These are phyloP conservation scores for Xylaria bambusicola DNA, from an alignment of 495 filamentous ascomycete species.

Conservation along the genomic window DNA sequence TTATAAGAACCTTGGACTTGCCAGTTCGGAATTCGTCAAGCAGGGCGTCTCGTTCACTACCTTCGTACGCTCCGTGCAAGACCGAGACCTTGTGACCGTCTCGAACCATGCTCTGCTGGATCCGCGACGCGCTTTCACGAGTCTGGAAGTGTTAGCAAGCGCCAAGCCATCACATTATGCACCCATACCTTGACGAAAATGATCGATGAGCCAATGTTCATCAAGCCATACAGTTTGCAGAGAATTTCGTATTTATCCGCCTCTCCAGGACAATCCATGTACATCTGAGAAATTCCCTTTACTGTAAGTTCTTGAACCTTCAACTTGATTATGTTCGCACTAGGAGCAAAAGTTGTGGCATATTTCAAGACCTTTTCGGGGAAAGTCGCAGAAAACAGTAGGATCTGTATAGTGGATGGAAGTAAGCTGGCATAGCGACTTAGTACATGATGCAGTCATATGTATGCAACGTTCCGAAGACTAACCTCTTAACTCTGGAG, in stretches of 20 bases:
- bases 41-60: slow-evolving; percentile 75
- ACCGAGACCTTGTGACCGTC: slow-evolving; percentile 91
- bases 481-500: slow-evolving; percentile 80
- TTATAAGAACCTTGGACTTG: slow-evolving; percentile 93
- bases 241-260: slow-evolving; percentile 84
- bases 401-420: slow-evolving; percentile 71
- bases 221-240: slow-evolving; percentile 87
- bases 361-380: slow-evolving; percentile 79
- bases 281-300: slow-evolving; percentile 95
- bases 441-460: slow-evolving; percentile 17
- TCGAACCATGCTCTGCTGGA: slow-evolving; percentile 78
- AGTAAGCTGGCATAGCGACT: slow-evolving; percentile 56
- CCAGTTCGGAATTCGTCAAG: slow-evolving; percentile 87
- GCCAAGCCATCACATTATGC: not conserved
- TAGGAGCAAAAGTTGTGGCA: slow-evolving; percentile 76
- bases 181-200: slow-evolving; percentile 86
- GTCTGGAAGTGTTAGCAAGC: slow-evolving; percentile 54
- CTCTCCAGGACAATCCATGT: slow-evolving; percentile 83
- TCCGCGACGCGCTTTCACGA: slow-evolving; percentile 75
- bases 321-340: slow-evolving; percentile 85
- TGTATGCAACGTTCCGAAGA: slow-evolving; percentile 19
- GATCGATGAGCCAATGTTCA: slow-evolving; percentile 95
- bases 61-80: slow-evolving; percentile 83
- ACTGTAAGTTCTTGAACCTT: slow-evolving; percentile 90
- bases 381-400: slow-evolving; percentile 97